phyloP scores from a whole-genome alignment of 768 basidiomycete genomes.

The Saitozyma podzolica region DNA sequence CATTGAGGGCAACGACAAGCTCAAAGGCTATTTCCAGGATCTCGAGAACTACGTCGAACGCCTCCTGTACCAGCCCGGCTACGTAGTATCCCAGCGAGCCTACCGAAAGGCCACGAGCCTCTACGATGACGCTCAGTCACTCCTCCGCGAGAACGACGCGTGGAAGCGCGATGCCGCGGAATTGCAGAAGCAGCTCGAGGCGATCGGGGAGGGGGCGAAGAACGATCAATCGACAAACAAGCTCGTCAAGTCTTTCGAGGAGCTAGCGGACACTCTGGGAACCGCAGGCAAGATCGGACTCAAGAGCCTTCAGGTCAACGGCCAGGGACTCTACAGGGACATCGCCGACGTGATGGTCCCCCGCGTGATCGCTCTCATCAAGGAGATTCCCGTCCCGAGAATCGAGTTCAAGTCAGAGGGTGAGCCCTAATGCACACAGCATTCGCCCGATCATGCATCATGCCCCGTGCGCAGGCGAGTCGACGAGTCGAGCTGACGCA shows the following conservation, averaged over 20 bases:
- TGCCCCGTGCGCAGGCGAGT: slow-evolving; percentile 1
- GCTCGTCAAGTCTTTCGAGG: slow-evolving; percentile 51
- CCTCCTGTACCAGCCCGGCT: slow-evolving; percentile 52
- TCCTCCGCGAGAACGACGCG: slow-evolving; percentile 49
- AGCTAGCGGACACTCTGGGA: slow-evolving; percentile 47
- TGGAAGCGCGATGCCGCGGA: slow-evolving; percentile 49
- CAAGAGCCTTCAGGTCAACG: slow-evolving; percentile 46
- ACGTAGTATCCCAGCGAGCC: slow-evolving; percentile 52
- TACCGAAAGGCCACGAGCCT: slow-evolving; percentile 51
- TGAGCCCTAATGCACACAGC: no score
- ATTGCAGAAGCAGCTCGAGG: slow-evolving; percentile 51
- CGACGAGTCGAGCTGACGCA: slow-evolving; percentile 5
- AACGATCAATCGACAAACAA: slow-evolving; percentile 51
- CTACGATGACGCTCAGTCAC: slow-evolving; percentile 53
- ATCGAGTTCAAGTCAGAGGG: slow-evolving; percentile 54
- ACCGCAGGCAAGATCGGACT: slow-evolving; percentile 51
- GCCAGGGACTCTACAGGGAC: slow-evolving; percentile 53
- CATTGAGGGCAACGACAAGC: slow-evolving; percentile 51
- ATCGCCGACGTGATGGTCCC: slow-evolving; percentile 53
- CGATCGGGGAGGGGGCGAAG: slow-evolving; percentile 45
- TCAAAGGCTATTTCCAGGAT: slow-evolving; percentile 52
- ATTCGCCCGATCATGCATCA: no score
- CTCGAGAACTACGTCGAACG: slow-evolving; percentile 51
- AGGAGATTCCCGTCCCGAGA: slow-evolving; percentile 54
- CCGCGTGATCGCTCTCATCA: slow-evolving; percentile 51